Conservation (phyloP, 2,329 filamentous ascomycete genomes). For the Fusarium piperis region DNA sequence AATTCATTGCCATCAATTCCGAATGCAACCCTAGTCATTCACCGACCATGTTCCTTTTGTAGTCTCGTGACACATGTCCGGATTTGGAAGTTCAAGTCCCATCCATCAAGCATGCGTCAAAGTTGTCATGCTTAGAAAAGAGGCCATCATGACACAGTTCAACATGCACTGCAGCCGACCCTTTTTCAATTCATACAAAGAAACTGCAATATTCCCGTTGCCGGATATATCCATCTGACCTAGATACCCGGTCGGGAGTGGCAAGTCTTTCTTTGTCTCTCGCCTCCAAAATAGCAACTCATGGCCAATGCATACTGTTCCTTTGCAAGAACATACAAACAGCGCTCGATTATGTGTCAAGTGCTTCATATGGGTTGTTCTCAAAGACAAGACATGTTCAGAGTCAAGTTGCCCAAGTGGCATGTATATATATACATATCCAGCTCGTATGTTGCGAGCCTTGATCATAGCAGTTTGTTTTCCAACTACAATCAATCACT, state of each 20-base stretch:
- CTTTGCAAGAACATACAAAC: background rate
- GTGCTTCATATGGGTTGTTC: background rate
- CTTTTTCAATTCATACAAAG: background rate
- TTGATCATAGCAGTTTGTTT: background rate
- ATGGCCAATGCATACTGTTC: background rate
- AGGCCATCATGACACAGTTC: background rate
- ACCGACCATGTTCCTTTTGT: background rate
- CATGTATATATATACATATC: background rate
- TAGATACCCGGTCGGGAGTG: no score
- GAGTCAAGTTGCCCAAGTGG: background rate
- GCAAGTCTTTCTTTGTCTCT: conserved; percentile 10
- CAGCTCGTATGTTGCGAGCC: background rate
- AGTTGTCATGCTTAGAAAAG: background rate
- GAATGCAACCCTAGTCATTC: background rate
- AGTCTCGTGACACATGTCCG: background rate
- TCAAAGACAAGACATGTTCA: background rate
- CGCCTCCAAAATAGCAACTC: background rate
- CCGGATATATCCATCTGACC: background rate
- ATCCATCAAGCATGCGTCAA: background rate
- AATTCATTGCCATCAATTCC: background rate
- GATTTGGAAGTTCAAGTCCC: background rate
- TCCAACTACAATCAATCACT: conserved; percentile 1
- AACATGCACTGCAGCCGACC: background rate
- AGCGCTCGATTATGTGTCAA: background rate
- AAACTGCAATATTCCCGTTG: background rate